Conservation (phyloP, 208 protist genomes). For the Trypanosoma scelopori region DNA sequence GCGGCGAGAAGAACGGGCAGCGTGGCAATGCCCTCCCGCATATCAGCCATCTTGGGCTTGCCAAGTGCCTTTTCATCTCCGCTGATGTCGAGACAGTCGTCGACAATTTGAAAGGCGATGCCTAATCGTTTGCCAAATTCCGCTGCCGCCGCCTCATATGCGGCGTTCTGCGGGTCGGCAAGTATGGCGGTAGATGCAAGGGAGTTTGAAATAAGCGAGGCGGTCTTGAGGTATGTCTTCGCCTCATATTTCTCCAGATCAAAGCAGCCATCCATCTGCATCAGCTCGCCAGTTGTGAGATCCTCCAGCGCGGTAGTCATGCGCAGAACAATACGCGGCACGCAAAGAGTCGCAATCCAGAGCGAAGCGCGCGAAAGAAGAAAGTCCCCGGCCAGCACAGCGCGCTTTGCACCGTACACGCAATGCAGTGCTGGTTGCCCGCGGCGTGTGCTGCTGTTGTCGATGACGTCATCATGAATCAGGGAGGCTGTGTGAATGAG, state of each 20-base stretch:
- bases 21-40: constrained; percentile 81
- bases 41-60: constrained; percentile 79
- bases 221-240: constrained; percentile 95
- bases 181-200: constrained; percentile 90
- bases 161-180: constrained; percentile 49
- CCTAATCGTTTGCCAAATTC: constrained; percentile 93
- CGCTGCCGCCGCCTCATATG: constrained; percentile 48
- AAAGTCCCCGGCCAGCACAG: constrained; percentile 94
- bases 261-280: constrained; percentile 93
- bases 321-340: constrained; percentile 87
- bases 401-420: constrained; percentile 82
- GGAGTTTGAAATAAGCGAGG: constrained; percentile 92
- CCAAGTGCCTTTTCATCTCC: constrained; percentile 67
- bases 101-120: constrained; percentile 94
- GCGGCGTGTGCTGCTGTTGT: constrained; percentile 91
- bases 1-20: constrained; percentile 77
- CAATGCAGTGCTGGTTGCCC: constrained; percentile 78
- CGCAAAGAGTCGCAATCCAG: constrained; percentile 81
- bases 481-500: constrained; percentile 96
- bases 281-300: constrained; percentile 92
- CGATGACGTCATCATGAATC: constrained; percentile 97
- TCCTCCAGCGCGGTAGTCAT: constrained; percentile 93
- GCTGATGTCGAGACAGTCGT: constrained; percentile 95
- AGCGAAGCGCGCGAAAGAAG: constrained; percentile 91
- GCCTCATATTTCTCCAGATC: constrained; percentile 77